These are phyloP conservation scores for Heterobasidion irregulare DNA, from an alignment of 1,284 basidiomycete species.

Conservation along the genomic window DNA sequence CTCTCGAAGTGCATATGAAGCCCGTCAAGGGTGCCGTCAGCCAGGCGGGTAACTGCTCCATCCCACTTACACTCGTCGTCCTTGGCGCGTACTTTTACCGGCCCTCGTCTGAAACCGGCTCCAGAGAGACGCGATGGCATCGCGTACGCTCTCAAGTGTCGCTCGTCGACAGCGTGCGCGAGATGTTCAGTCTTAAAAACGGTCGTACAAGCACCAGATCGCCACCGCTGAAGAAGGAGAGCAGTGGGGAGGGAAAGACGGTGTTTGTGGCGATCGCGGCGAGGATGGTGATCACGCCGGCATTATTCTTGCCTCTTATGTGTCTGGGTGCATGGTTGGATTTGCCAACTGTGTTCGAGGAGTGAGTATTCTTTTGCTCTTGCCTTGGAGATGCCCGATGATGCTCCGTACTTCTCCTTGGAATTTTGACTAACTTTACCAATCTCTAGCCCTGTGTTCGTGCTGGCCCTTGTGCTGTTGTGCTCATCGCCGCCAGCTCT, in stretches of 20 bases:
- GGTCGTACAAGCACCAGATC: slow-evolving; percentile 14
- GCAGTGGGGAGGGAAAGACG: slow-evolving; percentile 68
- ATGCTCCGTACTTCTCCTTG: slow-evolving; percentile 1
- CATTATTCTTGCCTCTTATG: slow-evolving; percentile 70
- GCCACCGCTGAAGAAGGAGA: slow-evolving; percentile 10
- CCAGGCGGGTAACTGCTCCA: slow-evolving; percentile 72
- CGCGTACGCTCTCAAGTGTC: slow-evolving; percentile 22
- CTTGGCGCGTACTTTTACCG: slow-evolving; percentile 88
- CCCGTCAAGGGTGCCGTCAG: slow-evolving; percentile 70
- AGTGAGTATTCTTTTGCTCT: slow-evolving; percentile 38
- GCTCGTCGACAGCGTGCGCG: slow-evolving; percentile 30
- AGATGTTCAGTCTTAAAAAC: slow-evolving; percentile 25
- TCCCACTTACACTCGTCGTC: slow-evolving; percentile 86
- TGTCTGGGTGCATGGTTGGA: slow-evolving; percentile 54
- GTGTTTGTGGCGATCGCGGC: slow-evolving; percentile 72
- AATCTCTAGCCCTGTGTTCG: slow-evolving; percentile 64
- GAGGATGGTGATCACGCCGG: slow-evolving; percentile 82
- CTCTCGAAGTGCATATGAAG: slow-evolving; percentile 50
- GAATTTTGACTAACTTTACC: slow-evolving; percentile 4
- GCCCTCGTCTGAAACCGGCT: slow-evolving; percentile 13
- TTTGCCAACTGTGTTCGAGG: slow-evolving; percentile 59
- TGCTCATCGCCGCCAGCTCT: slow-evolving; percentile 77
- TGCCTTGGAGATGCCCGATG: slow-evolving; percentile 5
- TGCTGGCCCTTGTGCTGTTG: slow-evolving; percentile 71
- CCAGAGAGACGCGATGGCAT: slow-evolving; percentile 9